Conservation (phyloP, 257 asterid species). For the Nicotiana undulata region DNA sequence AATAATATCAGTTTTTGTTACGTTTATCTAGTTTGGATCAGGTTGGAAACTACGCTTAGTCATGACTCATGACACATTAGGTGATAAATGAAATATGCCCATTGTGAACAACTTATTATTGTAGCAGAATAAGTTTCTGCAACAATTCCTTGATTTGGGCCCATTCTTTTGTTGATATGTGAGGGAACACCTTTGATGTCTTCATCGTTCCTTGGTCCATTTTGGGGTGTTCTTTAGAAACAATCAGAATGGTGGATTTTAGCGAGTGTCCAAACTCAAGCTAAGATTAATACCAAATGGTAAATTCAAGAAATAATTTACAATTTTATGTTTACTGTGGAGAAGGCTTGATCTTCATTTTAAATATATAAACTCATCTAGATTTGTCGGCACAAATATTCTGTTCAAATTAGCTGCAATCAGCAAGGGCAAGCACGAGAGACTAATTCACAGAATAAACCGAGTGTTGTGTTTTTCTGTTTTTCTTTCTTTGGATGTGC, state of each 20-base stretch:
- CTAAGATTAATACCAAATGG: background rate
- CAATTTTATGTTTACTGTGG: background rate
- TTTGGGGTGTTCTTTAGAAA: background rate
- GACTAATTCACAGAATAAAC: background rate
- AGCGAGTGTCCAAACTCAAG: background rate
- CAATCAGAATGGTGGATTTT: background rate
- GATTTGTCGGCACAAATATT: background rate
- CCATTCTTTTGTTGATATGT: background rate
- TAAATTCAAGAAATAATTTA: background rate
- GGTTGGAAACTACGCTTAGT: background rate
- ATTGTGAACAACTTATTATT: background rate
- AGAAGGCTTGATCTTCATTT: background rate
- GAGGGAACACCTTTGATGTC: background rate
- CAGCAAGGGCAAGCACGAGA: background rate
- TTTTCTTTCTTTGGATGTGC: background rate
- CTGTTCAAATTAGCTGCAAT: background rate
- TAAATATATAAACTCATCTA: background rate
- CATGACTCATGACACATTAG: background rate
- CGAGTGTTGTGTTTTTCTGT: no score
- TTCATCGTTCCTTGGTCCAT: background rate
- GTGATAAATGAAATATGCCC: background rate
- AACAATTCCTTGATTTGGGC: background rate
- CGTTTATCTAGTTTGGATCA: background rate
- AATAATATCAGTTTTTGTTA: background rate
- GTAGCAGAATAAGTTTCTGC: background rate